Evolutionary conservation across 2,329 filamentous ascomycete species (phyloP), one percentile per base, ranked within the genome.

Genomic region (Escovopsis sp.): DNA sequence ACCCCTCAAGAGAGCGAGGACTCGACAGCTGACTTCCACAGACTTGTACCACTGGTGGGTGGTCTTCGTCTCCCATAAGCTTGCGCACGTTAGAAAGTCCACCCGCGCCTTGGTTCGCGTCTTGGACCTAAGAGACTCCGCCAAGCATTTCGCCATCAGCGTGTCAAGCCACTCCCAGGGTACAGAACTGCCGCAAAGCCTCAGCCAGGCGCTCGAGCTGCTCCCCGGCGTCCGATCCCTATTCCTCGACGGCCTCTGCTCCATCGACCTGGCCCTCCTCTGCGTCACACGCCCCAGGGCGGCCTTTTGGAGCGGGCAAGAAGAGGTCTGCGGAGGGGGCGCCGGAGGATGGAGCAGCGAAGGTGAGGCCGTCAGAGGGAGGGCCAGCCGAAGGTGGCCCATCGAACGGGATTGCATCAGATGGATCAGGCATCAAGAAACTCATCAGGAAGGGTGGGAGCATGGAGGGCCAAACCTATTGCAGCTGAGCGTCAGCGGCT

Each of bases 31-130:
- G 3, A 15, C 29, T 19, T 40, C 29, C n/a, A 29, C 40, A 72
- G 70, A 70, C 45, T 44, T 66, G 17, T 45, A n/a, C n/a, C n/a
- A 50, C 10, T 72, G 68, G 66, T 62, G 66, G 49, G 49, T 60
- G 21, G 46, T 51, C 23, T 72, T 71, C 45, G 56, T 67, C 31
- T 56, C 56, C 33, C 45, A 44, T 15, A 58, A 59, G 40, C 50
- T 62, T n/a, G 44, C 45, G 14, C 35, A 31, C 4, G 45, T 62
- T 12, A 48, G 61, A 2, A 41, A 43, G 12, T 44, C 48, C 15
- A 68, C 65, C 9, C 56, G 61, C n/a, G 45, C 41, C 4, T 53
- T 70, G 19, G 60, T 68, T 35, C 57, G 53, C 12, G 55, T 61
- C 1, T 49, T 73, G 14, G 68, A 75, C 49, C 61, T 65, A 21